Percentiles rank a stretch among this genome's conserved stretches.
Conservation (phyloP, 441 rosid species). For the Theobroma grandiflorum region DNA sequence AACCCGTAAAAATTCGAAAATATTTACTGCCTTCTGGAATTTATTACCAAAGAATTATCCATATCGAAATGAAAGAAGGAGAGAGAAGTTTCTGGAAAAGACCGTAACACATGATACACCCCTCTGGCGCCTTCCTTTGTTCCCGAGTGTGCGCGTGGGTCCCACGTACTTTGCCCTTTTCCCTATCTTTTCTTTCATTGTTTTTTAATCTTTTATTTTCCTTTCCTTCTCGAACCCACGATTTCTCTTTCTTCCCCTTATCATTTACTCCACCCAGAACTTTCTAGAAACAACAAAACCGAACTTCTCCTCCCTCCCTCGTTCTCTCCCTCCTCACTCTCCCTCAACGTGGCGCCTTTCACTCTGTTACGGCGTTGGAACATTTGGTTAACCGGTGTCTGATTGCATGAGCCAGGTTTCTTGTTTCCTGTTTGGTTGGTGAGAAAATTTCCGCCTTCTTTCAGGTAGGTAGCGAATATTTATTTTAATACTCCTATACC, state of each 20-base stretch:
- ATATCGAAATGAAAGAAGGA: background rate
- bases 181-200: constrained; percentile 17
- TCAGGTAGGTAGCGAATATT: background rate
- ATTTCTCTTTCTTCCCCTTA: constrained; percentile 43
- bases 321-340: background rate
- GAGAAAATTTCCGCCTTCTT: constrained; percentile 14
- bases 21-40: background rate
- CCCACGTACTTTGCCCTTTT: constrained; percentile 33
- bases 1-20: background rate
- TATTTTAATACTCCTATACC: background rate
- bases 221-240: constrained; percentile 65
- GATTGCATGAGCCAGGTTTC: background rate
- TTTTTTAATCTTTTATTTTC: constrained; percentile 7
- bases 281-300: constrained; percentile 81
- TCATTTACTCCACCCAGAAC: constrained; percentile 62
- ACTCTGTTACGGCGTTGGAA: constrained; percentile 5
- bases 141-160: constrained; percentile 36
- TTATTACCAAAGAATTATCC: background rate
- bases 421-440: constrained; percentile 37
- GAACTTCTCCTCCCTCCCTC: background rate
- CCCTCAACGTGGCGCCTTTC: constrained; percentile 27
- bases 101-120: constrained; percentile 30
- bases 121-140: constrained; percentile 59
- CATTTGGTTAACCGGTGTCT: constrained; percentile 20
- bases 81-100: constrained; percentile 58